A percentile compares a stretch with the other conserved stretches of the same genome.
These are phyloP conservation scores for Citrus trifoliata DNA, from an alignment of 345 rosid species.

Conservation along the genomic window DNA sequence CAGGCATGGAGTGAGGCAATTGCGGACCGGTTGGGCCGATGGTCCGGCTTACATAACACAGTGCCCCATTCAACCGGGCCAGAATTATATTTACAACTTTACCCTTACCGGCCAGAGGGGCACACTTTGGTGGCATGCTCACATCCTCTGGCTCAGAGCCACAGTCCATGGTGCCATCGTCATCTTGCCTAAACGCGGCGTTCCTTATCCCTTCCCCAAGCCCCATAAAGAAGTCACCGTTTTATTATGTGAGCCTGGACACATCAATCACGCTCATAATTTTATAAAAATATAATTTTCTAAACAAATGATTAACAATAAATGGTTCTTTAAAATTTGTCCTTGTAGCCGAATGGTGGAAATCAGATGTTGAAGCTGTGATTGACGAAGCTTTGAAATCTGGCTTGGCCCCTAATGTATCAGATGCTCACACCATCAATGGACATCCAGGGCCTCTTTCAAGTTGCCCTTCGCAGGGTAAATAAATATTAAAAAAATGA, in stretches of 20 bases:
- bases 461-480: slow-evolving; percentile 54
- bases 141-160: slow-evolving; percentile 90
- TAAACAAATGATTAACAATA: background rate
- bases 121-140: slow-evolving; percentile 84
- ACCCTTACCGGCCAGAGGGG: slow-evolving; percentile 80
- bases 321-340: background rate
- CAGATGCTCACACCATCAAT: slow-evolving; percentile 91
- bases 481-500: background rate
- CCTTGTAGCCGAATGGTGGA: slow-evolving; percentile 87
- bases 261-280: too few species aligned
- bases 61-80: slow-evolving; percentile 84
- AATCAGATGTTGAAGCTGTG: slow-evolving; percentile 79
- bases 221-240: slow-evolving; percentile 62
- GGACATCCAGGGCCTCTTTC: slow-evolving; percentile 63
- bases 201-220: slow-evolving; percentile 83
- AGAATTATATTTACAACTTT: slow-evolving; percentile 64
- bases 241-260: slow-evolving; percentile 37
- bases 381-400: slow-evolving; percentile 65
- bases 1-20: slow-evolving; percentile 84
- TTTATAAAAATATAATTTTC: too few species aligned
- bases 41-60: slow-evolving; percentile 95
- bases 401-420: slow-evolving; percentile 79
- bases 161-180: slow-evolving; percentile 86
- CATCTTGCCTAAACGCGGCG: slow-evolving; percentile 71
- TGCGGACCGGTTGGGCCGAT: slow-evolving; percentile 85